Percentiles rank a stretch among this genome's conserved stretches.
phyloP scores from a whole-genome alignment of 1,139 yeast species.

The Zygosaccharomyces pseudobailii region DNA sequence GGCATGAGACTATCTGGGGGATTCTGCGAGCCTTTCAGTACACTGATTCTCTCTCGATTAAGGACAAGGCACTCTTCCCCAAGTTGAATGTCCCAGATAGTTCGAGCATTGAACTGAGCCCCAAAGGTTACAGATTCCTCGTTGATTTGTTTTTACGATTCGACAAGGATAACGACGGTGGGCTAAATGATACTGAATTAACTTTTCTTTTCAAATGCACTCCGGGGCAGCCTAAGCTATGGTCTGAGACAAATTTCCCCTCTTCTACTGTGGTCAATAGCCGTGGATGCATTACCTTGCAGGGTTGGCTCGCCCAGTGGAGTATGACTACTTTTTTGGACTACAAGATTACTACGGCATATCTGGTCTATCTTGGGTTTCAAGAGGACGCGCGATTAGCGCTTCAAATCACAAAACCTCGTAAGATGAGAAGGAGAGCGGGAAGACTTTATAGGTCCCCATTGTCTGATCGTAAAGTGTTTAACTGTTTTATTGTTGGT shows the following conservation, averaged over 20 bases:
- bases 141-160: constrained; percentile 84
- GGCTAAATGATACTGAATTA: constrained; percentile 70
- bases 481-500: constrained; percentile 84
- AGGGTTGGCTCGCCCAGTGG: constrained; percentile 99
- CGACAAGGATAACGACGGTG: constrained; percentile 95
- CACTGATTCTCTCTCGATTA: constrained; percentile 82
- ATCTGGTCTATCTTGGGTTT: constrained; percentile 84
- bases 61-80: constrained; percentile 74
- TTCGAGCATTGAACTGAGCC: constrained; percentile 86
- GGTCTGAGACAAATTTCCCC: constrained; percentile 86
- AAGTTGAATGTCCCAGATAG: constrained; percentile 68
- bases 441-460: constrained; percentile 65
- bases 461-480: constrained; percentile 79
- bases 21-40: constrained; percentile 81
- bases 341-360: constrained; percentile 77
- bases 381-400: constrained; percentile 54
- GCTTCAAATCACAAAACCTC: constrained; percentile 72
- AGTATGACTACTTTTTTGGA: constrained; percentile 89
- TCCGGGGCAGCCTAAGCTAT: constrained; percentile 82
- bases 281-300: constrained; percentile 81
- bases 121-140: constrained; percentile 85
- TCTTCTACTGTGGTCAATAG: constrained; percentile 83
- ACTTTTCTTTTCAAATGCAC: constrained; percentile 72
- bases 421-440: constrained; percentile 59
- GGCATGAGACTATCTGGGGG: constrained; percentile 97